phyloP scores from a whole-genome alignment of 2,329 filamentous ascomycete genomes.

The Monilinia fructicola region DNA sequence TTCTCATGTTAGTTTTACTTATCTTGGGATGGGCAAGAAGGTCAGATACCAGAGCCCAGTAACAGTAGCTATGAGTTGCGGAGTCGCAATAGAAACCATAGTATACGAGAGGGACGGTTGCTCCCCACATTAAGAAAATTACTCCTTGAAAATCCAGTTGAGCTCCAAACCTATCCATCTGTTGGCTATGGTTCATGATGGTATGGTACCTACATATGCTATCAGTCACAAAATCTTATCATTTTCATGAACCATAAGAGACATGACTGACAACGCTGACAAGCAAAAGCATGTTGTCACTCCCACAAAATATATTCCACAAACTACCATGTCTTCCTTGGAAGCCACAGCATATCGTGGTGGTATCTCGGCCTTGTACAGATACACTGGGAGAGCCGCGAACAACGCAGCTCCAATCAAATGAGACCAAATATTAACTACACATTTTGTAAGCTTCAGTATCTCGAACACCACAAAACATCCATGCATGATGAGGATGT shows the following conservation, averaged over 20 bases:
- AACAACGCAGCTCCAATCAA: constrained; percentile 46
- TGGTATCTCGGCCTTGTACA: constrained; percentile 43
- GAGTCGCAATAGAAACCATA: constrained; percentile 47
- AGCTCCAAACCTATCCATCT: constrained; percentile 52
- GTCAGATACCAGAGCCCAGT: neutral
- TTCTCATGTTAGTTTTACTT: constrained; percentile 1
- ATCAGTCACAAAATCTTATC: constrained; percentile 5
- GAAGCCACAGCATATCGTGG: constrained; percentile 43
- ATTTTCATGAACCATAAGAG: constrained; percentile 1
- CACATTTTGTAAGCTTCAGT: constrained; percentile 13
- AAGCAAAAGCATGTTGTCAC: constrained; percentile 49
- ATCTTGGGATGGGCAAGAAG: constrained; percentile 25
- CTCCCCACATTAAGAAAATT: constrained; percentile 61
- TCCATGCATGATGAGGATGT: neutral
- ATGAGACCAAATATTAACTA: constrained; percentile 51
- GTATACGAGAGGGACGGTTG: constrained; percentile 58
- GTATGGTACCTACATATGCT: constrained; percentile 51
- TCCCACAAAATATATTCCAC: constrained; percentile 46
- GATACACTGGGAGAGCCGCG: constrained; percentile 41
- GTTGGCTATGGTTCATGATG: constrained; percentile 54
- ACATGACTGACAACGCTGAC: constrained; percentile 44
- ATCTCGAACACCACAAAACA: neutral
- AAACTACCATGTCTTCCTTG: constrained; percentile 45
- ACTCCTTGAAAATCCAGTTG: constrained; percentile 63
- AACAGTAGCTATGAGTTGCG: constrained; percentile 9